Percentiles rank a stretch among this genome's conserved stretches.
Evolutionary conservation across 768 basidiomycete species (phyloP).

Genomic region (Russula abietina): DNA sequence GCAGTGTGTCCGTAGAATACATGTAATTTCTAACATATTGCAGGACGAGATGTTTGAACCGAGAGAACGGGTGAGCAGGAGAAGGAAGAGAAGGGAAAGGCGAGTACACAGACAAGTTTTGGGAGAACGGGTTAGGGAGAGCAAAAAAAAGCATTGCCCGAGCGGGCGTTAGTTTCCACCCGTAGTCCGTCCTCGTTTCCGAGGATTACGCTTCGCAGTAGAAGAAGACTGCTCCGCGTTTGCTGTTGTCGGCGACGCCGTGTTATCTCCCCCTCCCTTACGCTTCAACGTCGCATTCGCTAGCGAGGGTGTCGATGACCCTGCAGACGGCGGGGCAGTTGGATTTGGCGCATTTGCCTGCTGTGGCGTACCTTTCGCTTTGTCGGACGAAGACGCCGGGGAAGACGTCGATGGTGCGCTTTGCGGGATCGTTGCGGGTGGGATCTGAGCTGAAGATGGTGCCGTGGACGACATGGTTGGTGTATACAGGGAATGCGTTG

Average conservation of each 20-base stretch:
- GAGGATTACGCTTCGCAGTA: conserved; percentile 43
- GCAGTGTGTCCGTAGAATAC: conserved; percentile 24
- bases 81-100: neutral
- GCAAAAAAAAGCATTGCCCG: conserved; percentile 4
- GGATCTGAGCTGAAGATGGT: conserved; percentile 15
- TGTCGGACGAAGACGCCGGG: conserved; percentile 20
- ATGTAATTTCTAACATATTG: conserved; percentile 25
- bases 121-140: neutral
- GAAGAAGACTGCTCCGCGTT: conserved; percentile 40
- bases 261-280: conserved; percentile 31
- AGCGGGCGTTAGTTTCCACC: conserved; percentile 36
- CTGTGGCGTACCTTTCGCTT: conserved; percentile 24
- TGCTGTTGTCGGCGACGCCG: conserved; percentile 47
- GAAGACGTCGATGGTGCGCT: conserved; percentile 11
- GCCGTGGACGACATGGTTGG: conserved; percentile 18
- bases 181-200: conserved; percentile 51
- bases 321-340: conserved; percentile 6
- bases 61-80: conserved; percentile 4
- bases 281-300: conserved; percentile 33
- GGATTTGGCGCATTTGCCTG: conserved; percentile 25
- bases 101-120: conserved; percentile 5
- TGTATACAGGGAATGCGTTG: conserved; percentile 20
- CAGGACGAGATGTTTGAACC: conserved; percentile 23
- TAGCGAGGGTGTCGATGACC: conserved; percentile 30
- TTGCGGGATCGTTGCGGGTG: conserved; percentile 40